Percentiles rank a stretch among this genome's conserved stretches.
Evolutionary conservation across 495 filamentous ascomycete species (phyloP).

Genomic region (Evernia prunastri): DNA sequence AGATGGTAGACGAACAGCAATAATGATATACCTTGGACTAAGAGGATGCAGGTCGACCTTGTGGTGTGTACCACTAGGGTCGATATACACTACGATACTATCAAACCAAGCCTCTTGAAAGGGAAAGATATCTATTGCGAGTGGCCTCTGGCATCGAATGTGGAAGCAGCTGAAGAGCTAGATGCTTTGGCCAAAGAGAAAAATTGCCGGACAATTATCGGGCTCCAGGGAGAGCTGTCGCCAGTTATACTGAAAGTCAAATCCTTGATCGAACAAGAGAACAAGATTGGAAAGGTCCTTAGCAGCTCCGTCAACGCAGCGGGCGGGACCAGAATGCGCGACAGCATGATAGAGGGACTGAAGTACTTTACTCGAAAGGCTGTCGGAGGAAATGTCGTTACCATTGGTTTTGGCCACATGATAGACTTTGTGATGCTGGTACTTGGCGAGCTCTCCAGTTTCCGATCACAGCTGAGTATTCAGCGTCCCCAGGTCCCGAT

Average conservation of each 20-base stretch:
- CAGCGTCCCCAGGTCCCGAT: constrained; percentile 40
- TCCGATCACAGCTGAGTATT: constrained; percentile 39
- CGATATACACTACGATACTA: constrained; percentile 42
- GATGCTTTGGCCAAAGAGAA: constrained; percentile 31
- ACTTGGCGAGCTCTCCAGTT: constrained; percentile 39
- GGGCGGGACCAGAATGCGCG: constrained; percentile 35
- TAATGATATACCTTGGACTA: neutral
- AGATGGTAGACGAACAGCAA: neutral
- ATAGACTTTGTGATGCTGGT: constrained; percentile 28
- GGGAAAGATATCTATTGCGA: constrained; percentile 52
- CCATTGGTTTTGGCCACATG: constrained; percentile 48
- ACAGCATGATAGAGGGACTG: constrained; percentile 28
- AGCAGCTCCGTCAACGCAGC: constrained; percentile 44
- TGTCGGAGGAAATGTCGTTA: constrained; percentile 46
- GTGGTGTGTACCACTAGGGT: constrained; percentile 52
- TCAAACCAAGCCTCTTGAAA: constrained; percentile 41
- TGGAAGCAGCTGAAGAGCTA: constrained; percentile 36
- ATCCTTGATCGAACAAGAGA: constrained; percentile 37
- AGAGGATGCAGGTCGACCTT: constrained; percentile 39
- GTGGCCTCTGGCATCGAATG: constrained; percentile 39
- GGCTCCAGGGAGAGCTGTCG: constrained; percentile 29
- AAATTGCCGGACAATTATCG: constrained; percentile 43
- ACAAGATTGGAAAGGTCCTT: constrained; percentile 48
- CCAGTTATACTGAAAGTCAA: constrained; percentile 42
- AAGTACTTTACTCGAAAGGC: constrained; percentile 40